Base-by-base conservation (phyloP, 2,329 filamentous ascomycete genomes). In the Coniochaeta prunicola region DNA sequence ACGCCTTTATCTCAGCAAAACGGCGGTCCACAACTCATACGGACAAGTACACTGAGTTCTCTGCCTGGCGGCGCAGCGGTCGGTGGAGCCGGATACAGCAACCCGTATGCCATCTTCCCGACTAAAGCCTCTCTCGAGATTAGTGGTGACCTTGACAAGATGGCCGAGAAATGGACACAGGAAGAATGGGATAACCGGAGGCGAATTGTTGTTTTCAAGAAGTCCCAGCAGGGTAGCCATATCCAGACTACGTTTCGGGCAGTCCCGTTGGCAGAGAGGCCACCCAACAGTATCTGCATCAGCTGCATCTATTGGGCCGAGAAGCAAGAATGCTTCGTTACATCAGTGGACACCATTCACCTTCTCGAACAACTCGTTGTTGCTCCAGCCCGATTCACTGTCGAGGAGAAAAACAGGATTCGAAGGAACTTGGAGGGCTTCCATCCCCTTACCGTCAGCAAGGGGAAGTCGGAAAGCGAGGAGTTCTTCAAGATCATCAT, bases 401-500 rank as follows among this genome's bases (percentile, higher is more conserved):
- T 97, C 4, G 93, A 97, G 71, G 94, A 97, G 78, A 99, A 97
- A 84, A 99, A 99, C 73, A 87, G 94, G 57, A 97, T 99, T 67
- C 88, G 94, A 31, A 87, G 94, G 63, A 99, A 99, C 69, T 80
- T 99, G 34, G 94, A 99, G 72, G 92, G 92, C 0, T 97, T 96
- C 77, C 87, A 91, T 36, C 94, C 94, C 0, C 76, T 91, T 63
- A 99, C 94, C 0, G 92, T 99, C 19, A 96, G 92, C 65, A 99
- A 99, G 74, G 86, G 87, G 59, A 96, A 96, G 75, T 70, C 86
- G 1, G 93, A 97, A 60, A 96, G 90, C 70, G 93, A 97, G 72
- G 91, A 96, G 58, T 97, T 97, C 74, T 97, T 97, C 85, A 97
- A 97, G 77, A 83, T 97, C 67, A 97, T 99, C 75, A 99, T 99